These are phyloP conservation scores for Stagonosporopsis chrysanthemi DNA, from an alignment of 2,329 filamentous ascomycete species.

Conservation along the genomic window DNA sequence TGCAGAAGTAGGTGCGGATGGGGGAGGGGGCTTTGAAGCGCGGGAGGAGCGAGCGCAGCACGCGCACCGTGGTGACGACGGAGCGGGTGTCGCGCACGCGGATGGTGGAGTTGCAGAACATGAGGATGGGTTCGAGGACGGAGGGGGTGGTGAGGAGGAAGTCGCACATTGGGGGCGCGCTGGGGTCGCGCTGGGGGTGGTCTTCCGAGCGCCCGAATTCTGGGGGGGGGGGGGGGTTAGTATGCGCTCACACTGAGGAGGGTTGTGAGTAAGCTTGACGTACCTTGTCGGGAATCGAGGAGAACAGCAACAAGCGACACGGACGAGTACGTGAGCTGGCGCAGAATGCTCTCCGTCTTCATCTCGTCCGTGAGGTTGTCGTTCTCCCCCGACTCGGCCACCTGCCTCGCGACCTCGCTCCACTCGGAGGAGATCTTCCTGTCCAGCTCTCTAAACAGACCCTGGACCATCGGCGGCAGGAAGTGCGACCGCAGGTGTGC, in stretches of 20 bases:
- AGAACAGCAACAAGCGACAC: constrained; percentile 92
- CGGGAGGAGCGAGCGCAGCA: constrained; percentile 84
- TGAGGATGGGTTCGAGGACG: constrained; percentile 85
- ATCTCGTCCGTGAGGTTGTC: constrained; percentile 88
- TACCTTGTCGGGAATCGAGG: constrained; percentile 69
- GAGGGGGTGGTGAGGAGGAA: constrained; percentile 81
- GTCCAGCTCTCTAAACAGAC: constrained; percentile 86
- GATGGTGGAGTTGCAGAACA: constrained; percentile 91
- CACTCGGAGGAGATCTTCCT: constrained; percentile 87
- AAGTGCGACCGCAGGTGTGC: constrained; percentile 79
- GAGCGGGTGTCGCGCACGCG: constrained; percentile 89
- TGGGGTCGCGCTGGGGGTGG: constrained; percentile 44
- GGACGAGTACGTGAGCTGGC: constrained; percentile 90
- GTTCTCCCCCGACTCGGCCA: constrained; percentile 72
- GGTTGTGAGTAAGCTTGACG: background rate
- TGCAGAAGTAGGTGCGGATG: constrained; percentile 88
- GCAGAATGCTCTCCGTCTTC: constrained; percentile 94
- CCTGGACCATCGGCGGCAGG: constrained; percentile 80
- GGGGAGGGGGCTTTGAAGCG: constrained; percentile 68
- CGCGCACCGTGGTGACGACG: constrained; percentile 82
- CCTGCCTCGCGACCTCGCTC: constrained; percentile 69
- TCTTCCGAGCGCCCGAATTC: constrained; percentile 43
- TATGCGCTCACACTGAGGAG: background rate
- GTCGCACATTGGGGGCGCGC: constrained; percentile 72
- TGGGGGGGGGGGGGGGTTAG: constrained; percentile 19